phyloP scores from a whole-genome alignment of 345 rosid species.

The Isatis tinctoria region DNA sequence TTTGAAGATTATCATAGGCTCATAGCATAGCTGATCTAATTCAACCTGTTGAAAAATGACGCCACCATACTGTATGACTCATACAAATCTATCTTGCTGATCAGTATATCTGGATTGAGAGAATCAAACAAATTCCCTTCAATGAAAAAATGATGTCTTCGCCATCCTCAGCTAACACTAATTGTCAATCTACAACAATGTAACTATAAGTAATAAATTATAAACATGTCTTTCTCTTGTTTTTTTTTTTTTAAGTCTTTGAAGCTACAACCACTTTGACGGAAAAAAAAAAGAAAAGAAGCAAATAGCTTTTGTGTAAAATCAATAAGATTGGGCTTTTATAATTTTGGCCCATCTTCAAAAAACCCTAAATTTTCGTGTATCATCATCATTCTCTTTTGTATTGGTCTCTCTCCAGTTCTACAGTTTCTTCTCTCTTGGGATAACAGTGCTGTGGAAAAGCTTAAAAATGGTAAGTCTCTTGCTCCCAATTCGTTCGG shows the following conservation, averaged over 20 bases:
- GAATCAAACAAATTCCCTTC: neutral
- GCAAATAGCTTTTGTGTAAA: neutral
- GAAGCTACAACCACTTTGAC: no score
- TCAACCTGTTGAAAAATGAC: neutral
- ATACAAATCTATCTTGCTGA: neutral
- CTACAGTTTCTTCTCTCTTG: neutral
- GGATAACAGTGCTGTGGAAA: neutral
- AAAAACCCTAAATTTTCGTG: neutral
- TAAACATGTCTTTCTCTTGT: no score
- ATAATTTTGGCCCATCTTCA: neutral
- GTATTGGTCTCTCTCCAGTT: neutral
- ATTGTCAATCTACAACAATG: neutral
- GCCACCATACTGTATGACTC: neutral
- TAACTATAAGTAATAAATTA: no score
- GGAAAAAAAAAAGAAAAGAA: neutral
- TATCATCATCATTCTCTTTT: neutral
- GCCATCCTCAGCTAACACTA: neutral
- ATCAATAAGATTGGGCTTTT: neutral
- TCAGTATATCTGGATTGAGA: neutral
- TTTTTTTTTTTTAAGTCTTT: no score
- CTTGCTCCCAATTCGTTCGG: neutral
- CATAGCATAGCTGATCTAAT: no score
- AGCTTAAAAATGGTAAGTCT: neutral
- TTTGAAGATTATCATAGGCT: no score
- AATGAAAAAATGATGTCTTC: neutral